These are phyloP conservation scores for Ochromonas danica DNA, from an alignment of 108 stramenopile species.

Conservation along the genomic window DNA sequence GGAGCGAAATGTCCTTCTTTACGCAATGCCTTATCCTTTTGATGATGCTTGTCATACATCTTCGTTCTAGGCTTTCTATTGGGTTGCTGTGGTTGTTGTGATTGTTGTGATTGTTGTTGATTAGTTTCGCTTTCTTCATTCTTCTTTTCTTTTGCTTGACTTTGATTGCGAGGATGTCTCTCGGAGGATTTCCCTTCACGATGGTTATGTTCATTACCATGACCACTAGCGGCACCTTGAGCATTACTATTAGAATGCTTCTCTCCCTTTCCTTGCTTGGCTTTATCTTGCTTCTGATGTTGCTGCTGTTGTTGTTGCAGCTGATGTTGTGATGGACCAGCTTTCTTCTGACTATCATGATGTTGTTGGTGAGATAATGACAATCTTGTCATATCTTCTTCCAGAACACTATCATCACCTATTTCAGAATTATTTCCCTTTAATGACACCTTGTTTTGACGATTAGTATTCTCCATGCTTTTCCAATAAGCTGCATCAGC, in stretches of 20 bases:
- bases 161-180: not conserved
- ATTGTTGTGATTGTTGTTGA: not conserved
- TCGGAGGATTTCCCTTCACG: not conserved
- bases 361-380: too few relatives aligned
- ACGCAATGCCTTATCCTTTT: slow-evolving; percentile 28
- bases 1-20: slow-evolving; percentile 7
- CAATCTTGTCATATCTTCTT: not conserved
- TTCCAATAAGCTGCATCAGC: slow-evolving; percentile 14
- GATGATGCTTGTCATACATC: slow-evolving; percentile 25
- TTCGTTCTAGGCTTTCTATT: slow-evolving; percentile 4
- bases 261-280: not conserved
- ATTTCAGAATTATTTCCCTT: too few relatives aligned
- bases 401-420: too few relatives aligned
- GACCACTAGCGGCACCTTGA: not conserved
- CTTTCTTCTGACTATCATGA: not conserved
- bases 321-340: not conserved
- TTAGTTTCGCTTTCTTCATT: not conserved
- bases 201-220: slow-evolving; percentile 4
- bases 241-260: not conserved
- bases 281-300: not conserved
- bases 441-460: too few relatives aligned
- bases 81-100: not conserved
- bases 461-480: not conserved
- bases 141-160: not conserved
- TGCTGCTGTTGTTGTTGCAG: not conserved